Evolutionary conservation across 495 filamentous ascomycete genomes (phyloP).

Genomic region (Schizothecium vesticola): DNA sequence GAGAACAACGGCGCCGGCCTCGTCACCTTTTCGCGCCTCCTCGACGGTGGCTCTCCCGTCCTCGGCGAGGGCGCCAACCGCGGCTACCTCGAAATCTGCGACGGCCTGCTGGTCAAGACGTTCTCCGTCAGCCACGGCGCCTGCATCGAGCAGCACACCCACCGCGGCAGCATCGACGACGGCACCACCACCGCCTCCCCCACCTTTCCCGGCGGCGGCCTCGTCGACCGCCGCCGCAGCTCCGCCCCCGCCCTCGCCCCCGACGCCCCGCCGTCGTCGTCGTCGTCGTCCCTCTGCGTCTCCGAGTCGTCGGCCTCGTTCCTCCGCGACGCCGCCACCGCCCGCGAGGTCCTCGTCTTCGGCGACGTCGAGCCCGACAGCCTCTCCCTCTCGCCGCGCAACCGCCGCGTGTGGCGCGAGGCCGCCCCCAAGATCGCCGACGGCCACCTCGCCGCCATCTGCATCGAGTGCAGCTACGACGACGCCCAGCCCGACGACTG

Average conservation of each 20-base stretch:
- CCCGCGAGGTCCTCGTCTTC: slow-evolving; percentile 80
- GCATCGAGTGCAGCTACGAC: slow-evolving; percentile 94
- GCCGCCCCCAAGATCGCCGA: slow-evolving; percentile 74
- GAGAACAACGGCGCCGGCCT: slow-evolving; percentile 92
- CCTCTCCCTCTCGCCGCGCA: slow-evolving; percentile 75
- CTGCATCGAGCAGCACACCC: slow-evolving; percentile 67
- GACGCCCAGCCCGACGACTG: slow-evolving; percentile 65
- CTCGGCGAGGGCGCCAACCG: slow-evolving; percentile 67
- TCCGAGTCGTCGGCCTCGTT: slow-evolving; percentile 89
- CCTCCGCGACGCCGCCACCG: slow-evolving; percentile 63
- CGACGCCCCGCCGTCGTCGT: slow-evolving; percentile 14
- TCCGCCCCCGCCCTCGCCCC: slow-evolving; percentile 15
- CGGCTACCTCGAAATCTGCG: slow-evolving; percentile 80
- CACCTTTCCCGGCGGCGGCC: not conserved
- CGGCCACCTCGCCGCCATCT: slow-evolving; percentile 67
- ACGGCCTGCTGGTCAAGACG: slow-evolving; percentile 72
- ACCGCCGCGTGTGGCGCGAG: slow-evolving; percentile 70
- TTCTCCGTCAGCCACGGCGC: slow-evolving; percentile 81
- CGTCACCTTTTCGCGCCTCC: slow-evolving; percentile 81
- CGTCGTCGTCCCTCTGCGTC: slow-evolving; percentile 51
- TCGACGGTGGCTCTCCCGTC: slow-evolving; percentile 78
- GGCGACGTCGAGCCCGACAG: slow-evolving; percentile 93
- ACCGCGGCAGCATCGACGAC: slow-evolving; percentile 40
- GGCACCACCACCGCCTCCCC: slow-evolving; percentile 33
- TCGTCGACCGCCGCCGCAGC: not conserved